Base-by-base conservation (phyloP, 2,329 filamentous ascomycete species). In the Grosmannia huntii region DNA sequence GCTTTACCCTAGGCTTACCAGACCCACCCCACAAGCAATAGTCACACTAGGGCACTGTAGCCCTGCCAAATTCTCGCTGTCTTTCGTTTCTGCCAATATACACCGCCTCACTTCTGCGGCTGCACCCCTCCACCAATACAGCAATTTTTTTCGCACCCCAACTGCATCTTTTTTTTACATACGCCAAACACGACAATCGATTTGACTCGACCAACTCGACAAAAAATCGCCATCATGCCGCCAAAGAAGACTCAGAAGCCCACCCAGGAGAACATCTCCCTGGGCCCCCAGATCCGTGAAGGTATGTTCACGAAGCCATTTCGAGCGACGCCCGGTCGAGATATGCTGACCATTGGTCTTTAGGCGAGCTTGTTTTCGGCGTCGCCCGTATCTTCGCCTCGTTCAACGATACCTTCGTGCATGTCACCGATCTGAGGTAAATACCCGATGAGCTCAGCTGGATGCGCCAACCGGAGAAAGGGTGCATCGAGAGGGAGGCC, bases 301-400 rank as follows among this genome's bases (percentile, higher is more conserved):
- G 91, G 90, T 92, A 75, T 73, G 84, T 73, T 56, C n/a, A 7
- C 33, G 23, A 33, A 9, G 4, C 11, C 2, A 27, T 1, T 3
- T 25, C 4, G 14, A 33, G 28, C 48, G 67, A 57, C 56, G 58
- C 58, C 57, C 57, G 21, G 4, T 11, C 4, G 4, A 6, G 28
- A 46, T 2, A 46, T 46, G 14, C 53, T 55, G 16, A 55, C 7
- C 23, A 25, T 23, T 62, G 61, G 55, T 27, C 4, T 62, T 65
- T n/a, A 92, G 90, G 90, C 80, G 90, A 95, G 81, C 89, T 95
- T 76, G 90, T 96, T 76, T 96, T 96, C 76, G 91, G 91, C 76
- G 91, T 96, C 79, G 91, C 91, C 75, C 89, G 91, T 76, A 96
- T 96, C 82, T 94, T 96, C 78, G 91, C 91, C 71, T 95, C 89